Percentiles rank a stretch among this genome's conserved stretches.
Conservation (phyloP, 768 basidiomycete genomes). For the Fomitopsis pulvina region DNA sequence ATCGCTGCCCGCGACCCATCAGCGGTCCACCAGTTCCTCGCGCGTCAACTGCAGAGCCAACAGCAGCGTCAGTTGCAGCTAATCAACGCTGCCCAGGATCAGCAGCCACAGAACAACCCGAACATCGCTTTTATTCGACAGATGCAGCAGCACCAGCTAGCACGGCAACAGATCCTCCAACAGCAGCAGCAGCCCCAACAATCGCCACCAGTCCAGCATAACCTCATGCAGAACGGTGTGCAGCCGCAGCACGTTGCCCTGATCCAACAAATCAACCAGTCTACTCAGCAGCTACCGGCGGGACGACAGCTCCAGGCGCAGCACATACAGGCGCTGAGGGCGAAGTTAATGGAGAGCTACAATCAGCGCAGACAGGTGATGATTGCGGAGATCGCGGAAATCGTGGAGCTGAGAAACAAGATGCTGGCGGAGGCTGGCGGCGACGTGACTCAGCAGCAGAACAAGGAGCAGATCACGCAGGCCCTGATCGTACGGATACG, state of each 20-base stretch:
- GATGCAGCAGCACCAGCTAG: conserved; percentile 11
- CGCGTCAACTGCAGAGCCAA: not conserved
- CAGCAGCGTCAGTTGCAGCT: conserved; percentile 19
- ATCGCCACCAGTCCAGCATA: not conserved
- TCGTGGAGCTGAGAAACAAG: not conserved
- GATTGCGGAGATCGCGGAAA: not conserved
- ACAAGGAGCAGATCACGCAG: not conserved
- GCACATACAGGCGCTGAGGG: conserved; percentile 1
- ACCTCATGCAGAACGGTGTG: not conserved
- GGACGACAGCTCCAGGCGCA: conserved; percentile 1
- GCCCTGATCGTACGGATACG: not conserved
- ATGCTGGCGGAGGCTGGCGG: not conserved
- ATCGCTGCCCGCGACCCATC: not conserved
- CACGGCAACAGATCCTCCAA: conserved; percentile 14
- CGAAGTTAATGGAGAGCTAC: not conserved
- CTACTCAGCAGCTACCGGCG: not conserved
- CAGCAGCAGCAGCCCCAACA: too few species aligned
- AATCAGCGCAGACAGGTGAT: not conserved
- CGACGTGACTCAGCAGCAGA: not conserved
- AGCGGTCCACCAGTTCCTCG: conserved; percentile 4
- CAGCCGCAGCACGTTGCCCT: not conserved
- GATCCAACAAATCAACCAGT: not conserved
- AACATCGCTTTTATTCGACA: conserved; percentile 9
- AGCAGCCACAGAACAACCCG: conserved; percentile 14
- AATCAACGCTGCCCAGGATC: conserved; percentile 18